Conservation (phyloP, 78 protist species). For the Dictyostelium intermedium region DNA sequence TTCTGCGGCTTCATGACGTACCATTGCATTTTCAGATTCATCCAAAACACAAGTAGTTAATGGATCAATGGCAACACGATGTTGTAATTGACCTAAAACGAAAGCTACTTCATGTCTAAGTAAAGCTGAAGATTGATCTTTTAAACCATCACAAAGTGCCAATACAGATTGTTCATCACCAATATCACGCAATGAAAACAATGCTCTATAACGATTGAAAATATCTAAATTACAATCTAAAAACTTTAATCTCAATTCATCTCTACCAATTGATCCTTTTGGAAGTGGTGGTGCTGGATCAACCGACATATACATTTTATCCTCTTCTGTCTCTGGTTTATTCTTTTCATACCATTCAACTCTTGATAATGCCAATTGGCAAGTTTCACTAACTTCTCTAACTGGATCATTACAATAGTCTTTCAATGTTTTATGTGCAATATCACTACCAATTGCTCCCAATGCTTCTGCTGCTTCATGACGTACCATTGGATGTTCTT, state of each 20-base stretch:
- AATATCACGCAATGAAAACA: constrained; percentile 76
- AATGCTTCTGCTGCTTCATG: constrained; percentile 93
- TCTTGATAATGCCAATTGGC: constrained; percentile 68
- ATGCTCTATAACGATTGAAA: constrained; percentile 80
- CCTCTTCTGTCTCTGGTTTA: constrained; percentile 39
- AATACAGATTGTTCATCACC: constrained; percentile 62
- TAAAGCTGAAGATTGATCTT: constrained; percentile 54
- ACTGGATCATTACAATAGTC: constrained; percentile 14
- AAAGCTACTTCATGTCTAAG: constrained; percentile 90
- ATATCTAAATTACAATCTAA: constrained; percentile 44
- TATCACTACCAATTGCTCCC: constrained; percentile 83
- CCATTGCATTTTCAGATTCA: constrained; percentile 84
- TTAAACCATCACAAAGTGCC: constrained; percentile 66
- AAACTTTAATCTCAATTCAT: constrained; percentile 24
- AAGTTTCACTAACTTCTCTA: constrained; percentile 76
- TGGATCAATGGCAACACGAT: constrained; percentile 30
- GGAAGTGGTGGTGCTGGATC: constrained; percentile 77
- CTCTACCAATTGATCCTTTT: not conserved
- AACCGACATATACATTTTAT: constrained; percentile 49
- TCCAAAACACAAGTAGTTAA: constrained; percentile 46
- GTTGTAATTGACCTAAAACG: constrained; percentile 90
- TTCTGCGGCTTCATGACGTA: constrained; percentile 91
- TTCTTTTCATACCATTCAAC: constrained; percentile 57
- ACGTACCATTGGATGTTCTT: constrained; percentile 87
- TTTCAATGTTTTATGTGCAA: constrained; percentile 7